Conservation (phyloP, 2,329 filamentous ascomycete species). For the Claviceps paspali region DNA sequence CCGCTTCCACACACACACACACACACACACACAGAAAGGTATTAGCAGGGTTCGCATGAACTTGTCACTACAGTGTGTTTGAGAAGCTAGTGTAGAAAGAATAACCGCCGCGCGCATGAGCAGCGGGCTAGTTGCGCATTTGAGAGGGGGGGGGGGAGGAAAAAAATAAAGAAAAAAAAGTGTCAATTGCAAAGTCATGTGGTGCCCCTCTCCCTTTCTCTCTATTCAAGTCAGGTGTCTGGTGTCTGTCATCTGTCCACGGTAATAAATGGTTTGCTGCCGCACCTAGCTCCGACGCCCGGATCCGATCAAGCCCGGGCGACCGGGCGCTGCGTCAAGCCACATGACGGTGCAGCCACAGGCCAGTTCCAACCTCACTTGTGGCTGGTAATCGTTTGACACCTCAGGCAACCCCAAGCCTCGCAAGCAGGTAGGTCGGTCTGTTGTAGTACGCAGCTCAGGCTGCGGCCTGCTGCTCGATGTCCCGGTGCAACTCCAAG, state of each 20-base stretch:
- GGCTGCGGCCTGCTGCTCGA: slow-evolving; percentile 3
- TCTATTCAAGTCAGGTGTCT: too few relatives aligned
- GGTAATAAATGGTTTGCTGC: too few relatives aligned
- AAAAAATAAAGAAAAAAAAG: too few relatives aligned
- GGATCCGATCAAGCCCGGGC: not conserved
- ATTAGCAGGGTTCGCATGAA: not conserved
- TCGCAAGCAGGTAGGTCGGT: not conserved
- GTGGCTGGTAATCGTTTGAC: slow-evolving; percentile 1
- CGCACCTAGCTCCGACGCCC: not conserved
- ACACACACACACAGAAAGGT: too few relatives aligned
- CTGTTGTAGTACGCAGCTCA: slow-evolving; percentile 6
- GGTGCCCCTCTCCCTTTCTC: too few relatives aligned
- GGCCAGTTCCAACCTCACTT: not conserved
- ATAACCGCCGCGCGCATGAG: too few relatives aligned
- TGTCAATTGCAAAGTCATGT: too few relatives aligned
- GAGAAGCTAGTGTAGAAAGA: too few relatives aligned
- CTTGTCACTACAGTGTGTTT: not conserved
- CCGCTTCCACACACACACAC: too few relatives aligned
- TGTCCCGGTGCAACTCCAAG: slow-evolving; percentile 17
- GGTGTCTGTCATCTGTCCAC: too few relatives aligned
- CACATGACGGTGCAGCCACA: not conserved
- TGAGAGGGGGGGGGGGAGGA: too few relatives aligned
- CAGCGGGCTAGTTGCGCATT: too few relatives aligned
- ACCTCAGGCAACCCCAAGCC: slow-evolving; percentile 3
- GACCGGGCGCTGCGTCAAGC: not conserved